These are phyloP conservation scores for Penicillium hesseltinei DNA, from an alignment of 2,329 filamentous ascomycete species.

Conservation along the genomic window DNA sequence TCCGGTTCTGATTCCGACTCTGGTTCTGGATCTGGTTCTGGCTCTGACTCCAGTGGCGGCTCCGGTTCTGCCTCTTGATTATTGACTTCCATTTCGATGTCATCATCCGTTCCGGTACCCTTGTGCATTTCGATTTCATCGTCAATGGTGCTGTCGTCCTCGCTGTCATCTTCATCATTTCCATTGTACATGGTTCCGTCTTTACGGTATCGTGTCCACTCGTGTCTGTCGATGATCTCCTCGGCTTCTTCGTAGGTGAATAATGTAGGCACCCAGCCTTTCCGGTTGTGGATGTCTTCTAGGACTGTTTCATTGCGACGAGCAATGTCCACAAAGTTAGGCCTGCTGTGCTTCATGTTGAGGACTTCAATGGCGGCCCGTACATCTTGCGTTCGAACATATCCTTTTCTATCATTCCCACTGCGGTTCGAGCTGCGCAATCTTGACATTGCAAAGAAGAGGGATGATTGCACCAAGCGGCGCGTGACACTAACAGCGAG, in stretches of 20 bases:
- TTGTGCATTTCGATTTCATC: constrained; percentile 9
- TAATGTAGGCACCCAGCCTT: constrained; percentile 23
- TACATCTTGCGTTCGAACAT: constrained; percentile 52
- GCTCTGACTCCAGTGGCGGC: not conserved
- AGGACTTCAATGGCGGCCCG: constrained; percentile 55
- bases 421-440: constrained; percentile 52
- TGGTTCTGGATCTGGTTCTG: not conserved
- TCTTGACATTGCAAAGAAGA: constrained; percentile 70
- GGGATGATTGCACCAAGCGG: constrained; percentile 65
- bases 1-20: not conserved
- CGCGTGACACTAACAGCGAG: constrained; percentile 67
- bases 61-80: not conserved
- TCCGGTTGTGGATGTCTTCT: constrained; percentile 37
- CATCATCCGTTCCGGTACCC: not conserved
- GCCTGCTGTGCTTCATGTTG: constrained; percentile 47
- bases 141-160: constrained; percentile 14
- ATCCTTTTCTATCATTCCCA: constrained; percentile 29
- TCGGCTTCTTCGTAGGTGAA: constrained; percentile 38
- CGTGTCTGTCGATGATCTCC: constrained; percentile 15
- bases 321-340: constrained; percentile 54
- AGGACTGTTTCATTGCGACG: constrained; percentile 55
- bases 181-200: not conserved
- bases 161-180: constrained; percentile 41
- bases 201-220: constrained; percentile 6
- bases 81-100: constrained; percentile 1